Percentiles rank a stretch among this genome's conserved stretches.
phyloP scores from a whole-genome alignment of 768 basidiomycete genomes.

The Lentinula aciculospora region DNA sequence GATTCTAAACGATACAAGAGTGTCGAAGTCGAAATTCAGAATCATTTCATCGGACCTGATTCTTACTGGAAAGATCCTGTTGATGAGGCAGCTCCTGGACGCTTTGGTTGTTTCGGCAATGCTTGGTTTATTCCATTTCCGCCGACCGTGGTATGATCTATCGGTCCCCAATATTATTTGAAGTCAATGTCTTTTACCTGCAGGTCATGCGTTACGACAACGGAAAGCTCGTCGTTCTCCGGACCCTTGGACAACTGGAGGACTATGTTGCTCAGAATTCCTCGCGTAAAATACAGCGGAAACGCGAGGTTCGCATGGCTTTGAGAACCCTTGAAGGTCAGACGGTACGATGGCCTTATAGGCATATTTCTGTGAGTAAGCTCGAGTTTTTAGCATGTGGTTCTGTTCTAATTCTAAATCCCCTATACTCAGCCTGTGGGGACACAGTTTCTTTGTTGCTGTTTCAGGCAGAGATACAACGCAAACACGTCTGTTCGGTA shows the following conservation, averaged over 20 bases:
- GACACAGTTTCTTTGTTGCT: conserved; percentile 35
- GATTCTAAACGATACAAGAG: conserved; percentile 39
- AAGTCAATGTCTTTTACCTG: not conserved
- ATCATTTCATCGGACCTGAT: conserved; percentile 63
- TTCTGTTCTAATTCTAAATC: conserved; percentile 5
- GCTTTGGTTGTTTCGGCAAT: conserved; percentile 61
- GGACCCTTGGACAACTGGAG: conserved; percentile 45
- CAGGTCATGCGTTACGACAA: conserved; percentile 65
- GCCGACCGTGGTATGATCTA: conserved; percentile 49
- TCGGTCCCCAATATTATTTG: conserved; percentile 2
- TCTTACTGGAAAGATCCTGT: conserved; percentile 54
- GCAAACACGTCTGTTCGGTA: conserved; percentile 44
- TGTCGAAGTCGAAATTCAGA: conserved; percentile 49
- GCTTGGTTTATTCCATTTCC: conserved; percentile 82
- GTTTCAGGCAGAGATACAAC: conserved; percentile 39
- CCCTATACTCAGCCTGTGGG: conserved; percentile 37
- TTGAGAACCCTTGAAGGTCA: conserved; percentile 63
- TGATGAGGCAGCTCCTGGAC: conserved; percentile 21
- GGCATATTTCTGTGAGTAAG: conserved; percentile 42
- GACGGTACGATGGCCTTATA: conserved; percentile 58
- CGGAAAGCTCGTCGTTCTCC: conserved; percentile 43
- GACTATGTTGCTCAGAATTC: conserved; percentile 60
- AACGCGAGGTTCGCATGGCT: conserved; percentile 55
- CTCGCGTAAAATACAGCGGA: conserved; percentile 36
- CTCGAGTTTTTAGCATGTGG: not conserved